Base-by-base conservation (phyloP, 345 rosid genomes). In the Brassica rapa region DNA sequence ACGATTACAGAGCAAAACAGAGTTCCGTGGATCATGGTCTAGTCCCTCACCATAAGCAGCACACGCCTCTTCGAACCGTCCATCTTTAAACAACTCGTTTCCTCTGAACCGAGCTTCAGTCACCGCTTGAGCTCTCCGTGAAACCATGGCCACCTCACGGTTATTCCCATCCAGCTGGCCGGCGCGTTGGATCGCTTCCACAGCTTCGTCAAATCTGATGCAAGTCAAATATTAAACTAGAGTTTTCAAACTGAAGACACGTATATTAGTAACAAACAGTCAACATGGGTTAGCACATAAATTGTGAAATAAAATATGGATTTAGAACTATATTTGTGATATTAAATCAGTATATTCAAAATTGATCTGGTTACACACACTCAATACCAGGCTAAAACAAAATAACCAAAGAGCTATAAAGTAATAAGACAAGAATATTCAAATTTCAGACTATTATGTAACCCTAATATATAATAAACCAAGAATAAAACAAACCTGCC, bases 1-100 rank as follows among this genome's bases (percentile, higher is more conserved):
- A 35, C 98, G 86, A 73, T 95, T 95, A 82, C 99, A 91, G 15
- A 93, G 56, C 85, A 95, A 80, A 23, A 95, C 85, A 0, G 99
- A 91, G 86, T 95, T 95, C 81, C 73, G 68, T 0, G 86, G 88
- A 33, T 95, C 99, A 14, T 83, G 80, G 30, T 91, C 93, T 1
- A 95, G 82, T 9, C 99, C 99, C 30, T 91, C 94, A 1, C 90
- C 85, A 21, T 95, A 95, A 0, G 88, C 93, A 19, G 16, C 63
- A 37, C 83, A 76, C 0, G 98, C 98, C 57, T 93, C 96, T 0
- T 56, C 25, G 77, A 77, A 91, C 66, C 80, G 83, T 3, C 79
- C 81, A 5, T 82, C 84, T 86, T 84, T 95, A 72, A 88, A 95
- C 4, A 89, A 84, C 46, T 84, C 87, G n/a, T 95, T 95, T 9